phyloP scores from a whole-genome alignment of 305 asterid genomes.

The Fraxinus greggii region DNA sequence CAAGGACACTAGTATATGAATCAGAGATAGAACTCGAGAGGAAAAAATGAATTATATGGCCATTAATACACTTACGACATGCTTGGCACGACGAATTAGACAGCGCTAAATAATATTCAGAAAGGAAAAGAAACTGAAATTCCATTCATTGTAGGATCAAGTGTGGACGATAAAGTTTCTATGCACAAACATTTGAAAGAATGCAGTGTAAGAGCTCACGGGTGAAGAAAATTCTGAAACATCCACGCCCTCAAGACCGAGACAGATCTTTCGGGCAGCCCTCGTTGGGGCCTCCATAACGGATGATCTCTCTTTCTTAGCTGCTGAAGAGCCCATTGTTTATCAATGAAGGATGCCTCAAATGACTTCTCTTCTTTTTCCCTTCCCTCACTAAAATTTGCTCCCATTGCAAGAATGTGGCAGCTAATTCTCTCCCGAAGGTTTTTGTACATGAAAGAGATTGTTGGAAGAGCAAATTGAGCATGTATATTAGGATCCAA shows the following conservation, averaged over 20 bases:
- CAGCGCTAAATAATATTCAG: not conserved
- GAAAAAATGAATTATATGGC: not conserved
- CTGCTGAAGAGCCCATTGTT: conserved; percentile 89
- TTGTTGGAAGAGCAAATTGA: conserved; percentile 66
- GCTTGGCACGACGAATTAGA: not conserved
- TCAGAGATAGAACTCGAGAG: not conserved
- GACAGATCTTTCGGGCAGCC: conserved; percentile 86
- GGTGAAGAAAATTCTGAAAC: conserved; percentile 95
- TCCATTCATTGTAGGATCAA: not conserved
- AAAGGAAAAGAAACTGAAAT: not conserved
- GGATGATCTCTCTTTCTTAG: conserved; percentile 68
- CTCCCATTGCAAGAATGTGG: conserved; percentile 66
- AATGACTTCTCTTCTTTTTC: conserved; percentile 43
- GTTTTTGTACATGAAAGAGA: conserved; percentile 59
- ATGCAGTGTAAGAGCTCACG: conserved; percentile 44
- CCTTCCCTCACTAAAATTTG: conserved; percentile 20
- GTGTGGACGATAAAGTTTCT: not conserved
- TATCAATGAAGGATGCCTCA: conserved; percentile 54
- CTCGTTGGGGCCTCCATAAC: conserved; percentile 90
- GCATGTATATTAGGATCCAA: conserved; percentile 69
- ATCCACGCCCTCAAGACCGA: conserved; percentile 94
- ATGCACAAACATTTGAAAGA: conserved; percentile 3
- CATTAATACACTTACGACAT: not conserved
- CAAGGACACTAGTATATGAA: not conserved
- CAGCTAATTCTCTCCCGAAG: conserved; percentile 71